Percentiles rank a stretch among this genome's conserved stretches.
These are phyloP conservation scores for Fomitiporia mediterranea DNA, from an alignment of 1,284 basidiomycete genomes.

Conservation along the genomic window DNA sequence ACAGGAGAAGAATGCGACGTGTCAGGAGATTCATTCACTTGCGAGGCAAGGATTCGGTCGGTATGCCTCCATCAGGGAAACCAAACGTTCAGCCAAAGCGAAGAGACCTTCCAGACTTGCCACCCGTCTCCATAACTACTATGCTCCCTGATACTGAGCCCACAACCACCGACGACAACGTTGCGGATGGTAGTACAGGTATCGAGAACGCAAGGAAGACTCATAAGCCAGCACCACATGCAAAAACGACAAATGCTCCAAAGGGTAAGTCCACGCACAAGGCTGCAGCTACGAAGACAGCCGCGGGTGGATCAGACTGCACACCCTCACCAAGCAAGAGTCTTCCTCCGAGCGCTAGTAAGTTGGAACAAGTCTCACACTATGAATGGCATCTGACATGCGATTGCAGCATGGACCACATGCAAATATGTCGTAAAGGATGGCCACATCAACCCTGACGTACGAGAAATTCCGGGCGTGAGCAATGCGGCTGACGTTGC, in stretches of 20 bases:
- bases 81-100: not conserved
- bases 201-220: conserved; percentile 20
- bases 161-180: conserved; percentile 25
- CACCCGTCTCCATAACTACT: not conserved
- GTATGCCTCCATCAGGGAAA: no score
- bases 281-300: conserved; percentile 16
- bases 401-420: conserved; percentile 47
- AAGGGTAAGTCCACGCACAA: conserved; percentile 7
- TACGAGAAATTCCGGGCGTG: conserved; percentile 49
- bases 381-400: not conserved
- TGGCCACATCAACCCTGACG: conserved; percentile 65
- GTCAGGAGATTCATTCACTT: not conserved
- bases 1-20: conserved; percentile 12
- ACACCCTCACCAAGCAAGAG: conserved; percentile 41
- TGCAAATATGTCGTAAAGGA: conserved; percentile 55
- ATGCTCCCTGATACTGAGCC: conserved; percentile 23
- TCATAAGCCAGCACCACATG: conserved; percentile 25
- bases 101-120: not conserved
- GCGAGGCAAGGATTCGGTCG: no score
- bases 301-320: conserved; percentile 27
- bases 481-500: conserved; percentile 49
- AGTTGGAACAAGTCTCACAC: conserved; percentile 26
- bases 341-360: conserved; percentile 41
- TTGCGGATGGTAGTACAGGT: conserved; percentile 9
- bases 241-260: conserved; percentile 17